Conservation (phyloP, 2,329 filamentous ascomycete species). For the Pseudogymnoascus sp. region DNA sequence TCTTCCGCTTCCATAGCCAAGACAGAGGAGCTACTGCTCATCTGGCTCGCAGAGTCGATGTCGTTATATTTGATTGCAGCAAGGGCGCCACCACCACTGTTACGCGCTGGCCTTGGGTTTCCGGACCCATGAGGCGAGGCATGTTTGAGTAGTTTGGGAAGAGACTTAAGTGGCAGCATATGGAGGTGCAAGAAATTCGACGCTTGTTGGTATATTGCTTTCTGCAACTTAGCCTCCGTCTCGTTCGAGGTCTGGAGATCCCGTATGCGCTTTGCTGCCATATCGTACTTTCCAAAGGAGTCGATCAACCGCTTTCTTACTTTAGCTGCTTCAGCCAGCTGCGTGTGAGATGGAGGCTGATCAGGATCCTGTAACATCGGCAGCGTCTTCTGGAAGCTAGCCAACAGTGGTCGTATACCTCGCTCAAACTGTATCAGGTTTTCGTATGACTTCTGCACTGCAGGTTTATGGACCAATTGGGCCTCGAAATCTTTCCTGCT, state of each 20-base stretch:
- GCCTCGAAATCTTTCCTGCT: slow-evolving; percentile 57
- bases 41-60: slow-evolving; percentile 37
- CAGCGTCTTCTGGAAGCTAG: slow-evolving; percentile 60
- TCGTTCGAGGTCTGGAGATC: slow-evolving; percentile 56
- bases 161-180: slow-evolving; percentile 61
- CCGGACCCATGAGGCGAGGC: slow-evolving; percentile 44
- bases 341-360: slow-evolving; percentile 36
- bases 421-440: slow-evolving; percentile 62
- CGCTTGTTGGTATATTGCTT: slow-evolving; percentile 59
- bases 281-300: slow-evolving; percentile 62
- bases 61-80: slow-evolving; percentile 52
- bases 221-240: slow-evolving; percentile 56
- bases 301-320: slow-evolving; percentile 64
- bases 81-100: slow-evolving; percentile 33
- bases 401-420: slow-evolving; percentile 58
- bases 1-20: slow-evolving; percentile 61
- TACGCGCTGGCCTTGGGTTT: slow-evolving; percentile 14
- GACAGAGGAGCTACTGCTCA: slow-evolving; percentile 48
- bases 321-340: slow-evolving; percentile 60
- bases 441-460: slow-evolving; percentile 56
- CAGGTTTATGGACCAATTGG: slow-evolving; percentile 47
- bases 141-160: slow-evolving; percentile 52
- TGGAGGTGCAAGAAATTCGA: slow-evolving; percentile 62
- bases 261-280: slow-evolving; percentile 57
- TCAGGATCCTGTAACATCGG: slow-evolving; percentile 56